Conservation (phyloP, 768 basidiomycete genomes). For the Hericium coralloides region DNA sequence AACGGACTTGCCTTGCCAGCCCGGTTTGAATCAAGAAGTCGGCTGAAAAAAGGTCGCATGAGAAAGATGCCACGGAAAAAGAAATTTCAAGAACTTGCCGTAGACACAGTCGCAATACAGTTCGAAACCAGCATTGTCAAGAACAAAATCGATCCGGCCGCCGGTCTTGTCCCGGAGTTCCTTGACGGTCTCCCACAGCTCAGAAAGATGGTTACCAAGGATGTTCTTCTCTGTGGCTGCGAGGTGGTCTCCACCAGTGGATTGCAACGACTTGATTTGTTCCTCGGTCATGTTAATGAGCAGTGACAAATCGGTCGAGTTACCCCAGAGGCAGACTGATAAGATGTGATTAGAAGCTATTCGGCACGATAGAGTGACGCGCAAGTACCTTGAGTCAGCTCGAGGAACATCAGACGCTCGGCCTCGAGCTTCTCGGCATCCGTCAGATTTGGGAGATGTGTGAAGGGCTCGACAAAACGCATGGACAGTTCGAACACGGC, state of each 20-base stretch:
- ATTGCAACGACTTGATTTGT: slow-evolving; percentile 93
- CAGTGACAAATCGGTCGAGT: slow-evolving; percentile 91
- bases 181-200: slow-evolving; percentile 69
- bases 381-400: slow-evolving; percentile 76
- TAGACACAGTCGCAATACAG: slow-evolving; percentile 84
- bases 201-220: slow-evolving; percentile 70
- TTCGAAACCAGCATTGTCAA: slow-evolving; percentile 86
- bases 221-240: slow-evolving; percentile 97
- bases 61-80: not conserved
- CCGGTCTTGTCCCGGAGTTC: slow-evolving; percentile 31
- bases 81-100: slow-evolving; percentile 26
- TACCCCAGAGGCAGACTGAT: slow-evolving; percentile 90
- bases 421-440: slow-evolving; percentile 54
- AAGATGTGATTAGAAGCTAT: not conserved
- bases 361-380: not conserved
- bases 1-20: slow-evolving; percentile 72
- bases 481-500: slow-evolving; percentile 92
- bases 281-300: slow-evolving; percentile 98
- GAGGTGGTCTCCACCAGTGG: slow-evolving; percentile 90
- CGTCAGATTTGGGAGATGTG: slow-evolving; percentile 43
- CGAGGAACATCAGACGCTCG: slow-evolving; percentile 80
- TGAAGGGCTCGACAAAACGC: slow-evolving; percentile 84
- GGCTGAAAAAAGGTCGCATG: slow-evolving; percentile 34
- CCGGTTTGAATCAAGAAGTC: slow-evolving; percentile 92
- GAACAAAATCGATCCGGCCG: slow-evolving; percentile 50